A percentile compares a stretch with the other conserved stretches of the same genome.
These are phyloP conservation scores for Acanthamoeba sp. DNA, from an alignment of 208 protist genomes.

Conservation along the genomic window DNA sequence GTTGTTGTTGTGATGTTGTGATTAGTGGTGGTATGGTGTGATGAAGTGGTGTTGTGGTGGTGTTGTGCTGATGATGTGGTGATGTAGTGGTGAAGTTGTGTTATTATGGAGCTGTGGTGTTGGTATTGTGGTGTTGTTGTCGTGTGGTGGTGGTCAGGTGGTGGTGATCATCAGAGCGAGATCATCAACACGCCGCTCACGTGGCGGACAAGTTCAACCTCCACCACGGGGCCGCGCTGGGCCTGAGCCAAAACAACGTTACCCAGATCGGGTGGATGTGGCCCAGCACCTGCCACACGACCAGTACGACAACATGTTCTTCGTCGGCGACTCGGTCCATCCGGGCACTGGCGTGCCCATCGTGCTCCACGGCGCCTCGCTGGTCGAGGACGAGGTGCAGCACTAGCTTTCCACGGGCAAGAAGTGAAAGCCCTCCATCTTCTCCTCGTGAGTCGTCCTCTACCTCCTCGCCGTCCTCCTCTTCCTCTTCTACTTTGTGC, in stretches of 20 bases:
- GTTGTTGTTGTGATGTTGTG: no score
- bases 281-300: slow-evolving; percentile 2
- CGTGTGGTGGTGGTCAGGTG: no score
- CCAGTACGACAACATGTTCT: slow-evolving; percentile 36
- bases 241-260: slow-evolving; percentile 71
- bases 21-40: no score
- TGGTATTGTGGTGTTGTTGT: no score
- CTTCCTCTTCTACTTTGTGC: neutral
- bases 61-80: no score
- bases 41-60: no score
- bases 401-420: neutral
- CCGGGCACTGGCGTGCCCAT: slow-evolving; percentile 70
- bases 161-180: no score
- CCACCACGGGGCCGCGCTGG: slow-evolving; percentile 28
- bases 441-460: slow-evolving; percentile 25
- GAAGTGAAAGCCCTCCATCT: slow-evolving; percentile 16
- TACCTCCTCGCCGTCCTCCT: neutral
- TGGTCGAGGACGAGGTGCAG: slow-evolving; percentile 53
- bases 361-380: slow-evolving; percentile 42
- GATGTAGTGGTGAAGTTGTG: no score
- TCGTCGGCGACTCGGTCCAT: slow-evolving; percentile 5
- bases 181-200: slow-evolving; percentile 35
- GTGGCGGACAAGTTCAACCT: slow-evolving; percentile 74
- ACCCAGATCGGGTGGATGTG: slow-evolving; percentile 59
- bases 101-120: no score